Conservation (phyloP, 169 alveolate genomes). For the Plasmodium billcollinsi region DNA sequence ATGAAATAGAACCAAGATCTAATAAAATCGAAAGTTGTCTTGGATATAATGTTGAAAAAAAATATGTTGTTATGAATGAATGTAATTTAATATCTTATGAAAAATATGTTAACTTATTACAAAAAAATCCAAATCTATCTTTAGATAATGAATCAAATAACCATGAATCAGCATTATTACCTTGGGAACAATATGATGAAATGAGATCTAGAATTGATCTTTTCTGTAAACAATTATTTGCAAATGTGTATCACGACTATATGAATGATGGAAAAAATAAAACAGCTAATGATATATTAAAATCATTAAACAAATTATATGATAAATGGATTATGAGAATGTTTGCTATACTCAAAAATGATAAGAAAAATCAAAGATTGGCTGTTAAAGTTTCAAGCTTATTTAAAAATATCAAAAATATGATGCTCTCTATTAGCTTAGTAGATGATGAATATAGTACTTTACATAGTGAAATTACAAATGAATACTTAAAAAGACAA, state of each 20-base stretch:
- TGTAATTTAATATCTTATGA: constrained; percentile 71
- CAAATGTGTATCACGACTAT: constrained; percentile 56
- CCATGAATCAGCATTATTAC: constrained; percentile 23
- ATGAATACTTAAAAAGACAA: constrained; percentile 77
- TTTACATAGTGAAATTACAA: constrained; percentile 75
- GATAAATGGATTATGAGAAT: constrained; percentile 78
- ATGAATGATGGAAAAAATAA: constrained; percentile 76
- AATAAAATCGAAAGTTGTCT: constrained; percentile 76
- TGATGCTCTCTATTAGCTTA: constrained; percentile 52
- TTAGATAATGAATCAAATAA: constrained; percentile 40
- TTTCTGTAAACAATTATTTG: constrained; percentile 71
- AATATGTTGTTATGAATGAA: constrained; percentile 62
- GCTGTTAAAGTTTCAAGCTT: constrained; percentile 71
- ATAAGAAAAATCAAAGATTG: constrained; percentile 68
- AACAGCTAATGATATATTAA: constrained; percentile 59
- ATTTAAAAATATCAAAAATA: constrained; percentile 74
- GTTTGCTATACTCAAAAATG: constrained; percentile 77
- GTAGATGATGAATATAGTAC: constrained; percentile 77
- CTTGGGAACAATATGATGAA: constrained; percentile 78
- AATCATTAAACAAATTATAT: constrained; percentile 51
- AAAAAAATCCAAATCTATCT: constrained; percentile 57
- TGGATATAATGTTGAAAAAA: constrained; percentile 77
- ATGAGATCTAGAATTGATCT: constrained; percentile 65
- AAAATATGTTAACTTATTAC: constrained; percentile 58
- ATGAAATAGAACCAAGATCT: constrained; percentile 74